Base-by-base conservation (phyloP, 2,329 filamentous ascomycete species). In the Hypoxylon sp. region DNA sequence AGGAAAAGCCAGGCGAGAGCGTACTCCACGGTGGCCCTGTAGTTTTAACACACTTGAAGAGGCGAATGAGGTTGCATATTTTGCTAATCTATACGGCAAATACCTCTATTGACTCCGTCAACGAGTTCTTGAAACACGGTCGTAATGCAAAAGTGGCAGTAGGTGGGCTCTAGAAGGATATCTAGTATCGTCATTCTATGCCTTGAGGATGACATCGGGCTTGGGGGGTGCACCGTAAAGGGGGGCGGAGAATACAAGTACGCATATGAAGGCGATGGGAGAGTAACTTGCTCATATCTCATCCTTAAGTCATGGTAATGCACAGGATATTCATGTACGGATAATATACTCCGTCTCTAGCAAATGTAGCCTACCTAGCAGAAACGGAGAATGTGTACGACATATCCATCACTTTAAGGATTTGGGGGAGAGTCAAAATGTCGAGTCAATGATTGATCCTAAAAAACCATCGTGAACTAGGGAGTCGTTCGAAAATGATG, bases 91-190 rank as follows among this genome's bases (percentile, higher is more conserved):
- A 50, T 45, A 67, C 54, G 57, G 32, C 30, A 26, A 64, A 55
- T 40, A n/a, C 28, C 49, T 51, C 52, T 59, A 60, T 67, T 67
- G 56, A 64, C 63, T 64, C 26, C 18, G 12, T 12, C 55, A 16
- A 50, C 14, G 36, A 32, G 11, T 18, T 3, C 16, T 46, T 60
- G 60, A 69, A 67, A 69, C 56, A 52, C 20, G 42, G 9, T 24
- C 5, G 18, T 20, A 64, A 67, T 59, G 59, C 54, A 69, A 69
- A 69, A 63, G 26, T 49, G 54, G 40, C 32, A 50, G 14, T 42
- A 38, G 14, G 33, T 44, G 33, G 67, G 64, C 26, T 62, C 50
- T 44, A 59, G 48, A 20, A 14, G 18, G 28, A 48, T 20, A 51
- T 24, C n/a, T 26, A n/a, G 22, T 24, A 61, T 57, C 42, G 14